Evolutionary conservation across 345 rosid species (phyloP).

Genomic region (Gossypium ekmanianum): DNA sequence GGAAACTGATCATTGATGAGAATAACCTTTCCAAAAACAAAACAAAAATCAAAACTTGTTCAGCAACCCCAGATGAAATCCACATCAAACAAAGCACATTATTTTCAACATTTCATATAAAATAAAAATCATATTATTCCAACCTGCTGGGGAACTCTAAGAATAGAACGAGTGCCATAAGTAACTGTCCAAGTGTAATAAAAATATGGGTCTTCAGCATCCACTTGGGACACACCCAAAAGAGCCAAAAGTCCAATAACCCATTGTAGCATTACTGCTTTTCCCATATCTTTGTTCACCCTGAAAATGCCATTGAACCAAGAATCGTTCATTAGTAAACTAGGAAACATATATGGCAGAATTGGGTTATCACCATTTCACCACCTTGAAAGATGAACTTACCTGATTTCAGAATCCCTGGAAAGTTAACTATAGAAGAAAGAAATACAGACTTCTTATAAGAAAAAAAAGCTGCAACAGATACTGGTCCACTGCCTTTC

Average conservation of each 20-base stretch:
- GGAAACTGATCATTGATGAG: slow-evolving; percentile 97
- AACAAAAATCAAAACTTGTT: slow-evolving; percentile 3
- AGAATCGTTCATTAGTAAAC: neutral
- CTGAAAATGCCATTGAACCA: slow-evolving; percentile 17
- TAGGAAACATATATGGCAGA: neutral
- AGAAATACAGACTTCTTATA: slow-evolving; percentile 11
- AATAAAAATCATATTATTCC: neutral
- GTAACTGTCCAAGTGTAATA: slow-evolving; percentile 86
- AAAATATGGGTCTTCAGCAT: slow-evolving; percentile 76
- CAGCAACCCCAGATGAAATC: slow-evolving; percentile 6
- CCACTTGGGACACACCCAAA: slow-evolving; percentile 36
- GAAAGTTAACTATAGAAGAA: neutral
- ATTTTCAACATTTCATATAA: neutral
- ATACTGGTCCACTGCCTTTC: too few species aligned
- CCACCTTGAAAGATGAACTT: neutral
- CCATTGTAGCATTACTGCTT: slow-evolving; percentile 24
- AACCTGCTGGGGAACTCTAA: slow-evolving; percentile 89
- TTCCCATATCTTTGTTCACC: slow-evolving; percentile 25
- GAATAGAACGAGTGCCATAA: slow-evolving; percentile 71
- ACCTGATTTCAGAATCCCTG: slow-evolving; percentile 7
- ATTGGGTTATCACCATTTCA: neutral
- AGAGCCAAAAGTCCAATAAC: slow-evolving; percentile 44
- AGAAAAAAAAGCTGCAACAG: slow-evolving; percentile 9
- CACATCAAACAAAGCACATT: slow-evolving; percentile 16
- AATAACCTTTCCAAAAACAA: slow-evolving; percentile 57